Conservation (phyloP, 1,284 basidiomycete genomes). For the Mycosarcoma mackinlayi region DNA sequence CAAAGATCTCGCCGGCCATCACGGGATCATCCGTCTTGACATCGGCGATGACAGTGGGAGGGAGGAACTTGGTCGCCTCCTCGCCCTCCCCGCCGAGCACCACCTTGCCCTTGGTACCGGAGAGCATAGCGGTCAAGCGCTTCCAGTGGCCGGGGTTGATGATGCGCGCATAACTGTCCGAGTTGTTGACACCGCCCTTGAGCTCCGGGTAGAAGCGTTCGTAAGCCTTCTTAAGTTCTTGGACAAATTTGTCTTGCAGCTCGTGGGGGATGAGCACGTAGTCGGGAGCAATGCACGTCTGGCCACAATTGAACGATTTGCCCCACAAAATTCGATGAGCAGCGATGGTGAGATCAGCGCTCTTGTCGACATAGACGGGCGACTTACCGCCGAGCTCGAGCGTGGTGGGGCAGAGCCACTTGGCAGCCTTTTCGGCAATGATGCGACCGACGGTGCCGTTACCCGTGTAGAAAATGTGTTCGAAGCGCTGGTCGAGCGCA, state of each 20-base stretch:
- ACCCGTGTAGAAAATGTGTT: slow-evolving; percentile 75
- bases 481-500: slow-evolving; percentile 84
- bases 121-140: slow-evolving; percentile 76
- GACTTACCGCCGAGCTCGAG: slow-evolving; percentile 85
- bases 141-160: slow-evolving; percentile 73
- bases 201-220: slow-evolving; percentile 64
- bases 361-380: slow-evolving; percentile 81
- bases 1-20: slow-evolving; percentile 81
- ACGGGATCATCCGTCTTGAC: slow-evolving; percentile 73
- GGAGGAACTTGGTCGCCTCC: slow-evolving; percentile 74
- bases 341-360: slow-evolving; percentile 70
- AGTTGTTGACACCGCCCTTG: slow-evolving; percentile 70
- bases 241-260: slow-evolving; percentile 76
- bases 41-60: slow-evolving; percentile 76
- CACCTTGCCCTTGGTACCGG: slow-evolving; percentile 77
- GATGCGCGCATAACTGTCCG: slow-evolving; percentile 72
- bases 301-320: slow-evolving; percentile 75
- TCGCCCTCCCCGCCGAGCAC: slow-evolving; percentile 79
- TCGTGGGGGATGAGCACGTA: slow-evolving; percentile 79
- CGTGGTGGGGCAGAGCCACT: slow-evolving; percentile 83
- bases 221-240: slow-evolving; percentile 74
- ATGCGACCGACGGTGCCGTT: slow-evolving; percentile 80
- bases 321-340: slow-evolving; percentile 79
- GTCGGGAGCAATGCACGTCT: slow-evolving; percentile 77
- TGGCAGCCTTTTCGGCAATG: slow-evolving; percentile 83